phyloP scores from a whole-genome alignment of 2,329 filamentous ascomycete species.

The Neocucurbitaria cava region DNA sequence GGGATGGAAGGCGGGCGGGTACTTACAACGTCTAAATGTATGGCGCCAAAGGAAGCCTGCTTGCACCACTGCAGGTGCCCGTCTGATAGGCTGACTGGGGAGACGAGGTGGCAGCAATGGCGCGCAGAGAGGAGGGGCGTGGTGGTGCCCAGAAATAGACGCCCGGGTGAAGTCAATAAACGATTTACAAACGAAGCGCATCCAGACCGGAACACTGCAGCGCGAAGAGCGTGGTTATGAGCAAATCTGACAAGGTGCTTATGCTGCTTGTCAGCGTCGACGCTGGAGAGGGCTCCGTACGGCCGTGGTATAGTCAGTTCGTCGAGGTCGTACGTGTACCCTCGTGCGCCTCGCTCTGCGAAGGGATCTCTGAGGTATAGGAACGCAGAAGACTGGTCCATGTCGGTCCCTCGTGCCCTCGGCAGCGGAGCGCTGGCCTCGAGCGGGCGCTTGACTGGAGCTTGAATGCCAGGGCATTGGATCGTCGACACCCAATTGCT shows the following conservation, averaged over 20 bases:
- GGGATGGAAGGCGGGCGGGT: slow-evolving; percentile 47
- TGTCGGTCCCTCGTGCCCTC: slow-evolving; percentile 26
- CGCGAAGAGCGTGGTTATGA: slow-evolving; percentile 30
- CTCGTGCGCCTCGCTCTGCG: slow-evolving; percentile 19
- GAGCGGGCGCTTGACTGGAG: slow-evolving; percentile 26
- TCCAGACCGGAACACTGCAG: slow-evolving; percentile 42
- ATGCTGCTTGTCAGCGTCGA: slow-evolving; percentile 30
- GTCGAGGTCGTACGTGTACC: slow-evolving; percentile 23
- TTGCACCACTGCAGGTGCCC: slow-evolving; percentile 38
- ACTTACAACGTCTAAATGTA: slow-evolving; percentile 50
- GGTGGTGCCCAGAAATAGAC: slow-evolving; percentile 50
- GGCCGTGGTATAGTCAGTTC: slow-evolving; percentile 20
- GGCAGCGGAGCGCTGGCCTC: slow-evolving; percentile 25
- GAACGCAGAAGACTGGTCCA: slow-evolving; percentile 18
- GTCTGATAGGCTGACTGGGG: slow-evolving; percentile 44
- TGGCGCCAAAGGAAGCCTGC: slow-evolving; percentile 42
- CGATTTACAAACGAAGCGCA: slow-evolving; percentile 37
- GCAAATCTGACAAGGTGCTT: slow-evolving; percentile 35
- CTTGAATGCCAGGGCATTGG: slow-evolving; percentile 20
- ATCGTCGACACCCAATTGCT: slow-evolving; percentile 32
- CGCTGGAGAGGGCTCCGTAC: slow-evolving; percentile 3
- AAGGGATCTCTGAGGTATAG: slow-evolving; percentile 12
- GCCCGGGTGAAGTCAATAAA: slow-evolving; percentile 47
- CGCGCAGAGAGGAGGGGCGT: slow-evolving; percentile 33
- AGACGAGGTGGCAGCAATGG: slow-evolving; percentile 42